Percentiles rank a stretch among this genome's conserved stretches.
These are phyloP conservation scores for Pichia sp. DNA, from an alignment of 1,139 yeast genomes.

Conservation along the genomic window DNA sequence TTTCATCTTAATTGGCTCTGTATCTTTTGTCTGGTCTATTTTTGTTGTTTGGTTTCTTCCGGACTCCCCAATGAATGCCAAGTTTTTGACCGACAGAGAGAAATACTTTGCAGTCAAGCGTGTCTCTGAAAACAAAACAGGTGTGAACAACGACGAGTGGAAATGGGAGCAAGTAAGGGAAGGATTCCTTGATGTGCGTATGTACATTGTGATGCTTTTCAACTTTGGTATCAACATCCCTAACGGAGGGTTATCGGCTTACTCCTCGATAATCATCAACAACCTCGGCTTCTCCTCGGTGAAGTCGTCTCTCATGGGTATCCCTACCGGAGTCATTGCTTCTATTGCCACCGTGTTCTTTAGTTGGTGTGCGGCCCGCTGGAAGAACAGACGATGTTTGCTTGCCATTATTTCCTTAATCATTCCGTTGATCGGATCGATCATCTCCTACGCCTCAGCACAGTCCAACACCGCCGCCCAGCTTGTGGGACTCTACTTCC, in stretches of 20 bases:
- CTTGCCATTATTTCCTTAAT: constrained; percentile 5
- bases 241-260: constrained; percentile 33
- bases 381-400: constrained; percentile 5
- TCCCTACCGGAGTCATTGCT: constrained; percentile 42
- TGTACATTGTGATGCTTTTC: constrained; percentile 35
- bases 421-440: constrained; percentile 6
- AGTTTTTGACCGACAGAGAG: constrained; percentile 23
- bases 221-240: constrained; percentile 34
- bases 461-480: constrained; percentile 6
- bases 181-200: constrained; percentile 32
- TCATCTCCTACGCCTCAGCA: constrained; percentile 2
- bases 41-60: constrained; percentile 12
- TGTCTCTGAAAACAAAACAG: constrained; percentile 32
- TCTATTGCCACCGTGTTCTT: constrained; percentile 24
- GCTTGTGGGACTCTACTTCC: constrained; percentile 6
- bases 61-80: constrained; percentile 12
- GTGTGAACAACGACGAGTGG: constrained; percentile 32
- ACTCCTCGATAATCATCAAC: constrained; percentile 45
- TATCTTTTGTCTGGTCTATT: constrained; percentile 26
- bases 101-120: constrained; percentile 33
- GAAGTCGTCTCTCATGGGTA: constrained; percentile 40
- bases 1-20: constrained; percentile 34
- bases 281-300: constrained; percentile 43
- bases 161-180: constrained; percentile 34
- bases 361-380: constrained; percentile 3